Evolutionary conservation across 768 basidiomycete species (phyloP), one percentile per base, ranked within the genome.

Genomic region (Auricularia auricula-judae): DNA sequence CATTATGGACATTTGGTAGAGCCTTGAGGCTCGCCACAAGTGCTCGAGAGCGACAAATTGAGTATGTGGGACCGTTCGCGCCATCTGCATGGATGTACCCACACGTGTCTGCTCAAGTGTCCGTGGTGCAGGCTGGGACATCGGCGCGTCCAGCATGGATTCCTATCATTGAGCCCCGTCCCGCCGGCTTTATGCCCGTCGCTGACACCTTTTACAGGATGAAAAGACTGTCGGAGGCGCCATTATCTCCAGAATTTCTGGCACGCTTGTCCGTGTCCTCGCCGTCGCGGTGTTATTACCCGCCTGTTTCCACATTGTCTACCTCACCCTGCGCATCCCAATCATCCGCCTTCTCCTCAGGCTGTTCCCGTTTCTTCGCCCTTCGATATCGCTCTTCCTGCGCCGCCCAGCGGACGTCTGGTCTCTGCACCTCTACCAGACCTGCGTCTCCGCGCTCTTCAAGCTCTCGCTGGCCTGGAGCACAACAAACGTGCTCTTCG

Each of bases 311-410:
- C 66, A 81, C 3, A 66, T 71, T 0, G 63, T 74, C 0, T 80
- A 84, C 42, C 21, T 86, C 16, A 64, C 86, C 0, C 81, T 83
- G 68, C 76, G 76, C 39, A 60, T 88, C 1, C 88, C 89, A 0
- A 61, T 86, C 3, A 62, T 89, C 43, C 77, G 75, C 21, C 68
- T 71, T 8, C 33, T 84, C 23, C 73, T 88, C n/a, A 79, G 78
- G 42, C 44, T 44, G 4, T 34, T 16, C 7, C 21, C 7, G 8
- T 18, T 36, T 62, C 44, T 29, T 56, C 56, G 62, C 11, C 88
- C 87, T 0, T 86, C 88, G 70, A 76, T 82, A 0, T 81, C 80
- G 0, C 86, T 88, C 72, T 88, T 89, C 71, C 72, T 85, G 1
- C 54, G 65, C 21, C 35, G 66, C 76, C 2, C 74, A 86, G 4